These are phyloP conservation scores for Gremmenia infestans DNA, from an alignment of 2,329 filamentous ascomycete species.

Conservation along the genomic window DNA sequence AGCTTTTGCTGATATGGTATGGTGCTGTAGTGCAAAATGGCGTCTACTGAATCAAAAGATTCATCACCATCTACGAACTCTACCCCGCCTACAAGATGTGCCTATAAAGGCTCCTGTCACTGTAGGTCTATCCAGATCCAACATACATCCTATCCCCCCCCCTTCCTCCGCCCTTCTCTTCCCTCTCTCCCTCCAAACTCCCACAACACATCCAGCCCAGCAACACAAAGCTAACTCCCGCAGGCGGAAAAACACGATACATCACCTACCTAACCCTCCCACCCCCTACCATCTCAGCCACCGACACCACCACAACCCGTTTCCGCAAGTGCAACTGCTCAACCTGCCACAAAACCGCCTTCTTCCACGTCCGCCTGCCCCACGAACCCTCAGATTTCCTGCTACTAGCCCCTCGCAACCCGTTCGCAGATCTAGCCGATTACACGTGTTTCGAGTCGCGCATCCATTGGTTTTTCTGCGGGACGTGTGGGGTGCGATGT, in stretches of 20 bases:
- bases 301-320: constrained; percentile 19
- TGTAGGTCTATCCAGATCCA: neutral
- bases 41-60: neutral
- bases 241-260: constrained; percentile 33
- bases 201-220: no score
- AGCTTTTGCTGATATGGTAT: no score
- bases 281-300: constrained; percentile 20
- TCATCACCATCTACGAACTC: neutral
- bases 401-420: constrained; percentile 39
- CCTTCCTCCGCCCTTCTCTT: no score
- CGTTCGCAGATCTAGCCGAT: constrained; percentile 35
- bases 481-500: constrained; percentile 40
- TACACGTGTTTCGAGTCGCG: constrained; percentile 34
- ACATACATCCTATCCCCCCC: no score
- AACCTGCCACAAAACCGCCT: constrained; percentile 43
- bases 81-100: constrained; percentile 1
- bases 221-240: no score
- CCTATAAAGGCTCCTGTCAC: constrained; percentile 12
- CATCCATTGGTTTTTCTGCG: constrained; percentile 43
- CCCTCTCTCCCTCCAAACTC: no score
- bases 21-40: neutral
- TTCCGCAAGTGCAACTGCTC: constrained; percentile 42
- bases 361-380: constrained; percentile 41
- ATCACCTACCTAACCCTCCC: constrained; percentile 41
- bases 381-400: constrained; percentile 39